A percentile compares a stretch with the other conserved stretches of the same genome.
phyloP scores from a whole-genome alignment of 768 basidiomycete genomes.

The Holtermanniella nyarrowii region DNA sequence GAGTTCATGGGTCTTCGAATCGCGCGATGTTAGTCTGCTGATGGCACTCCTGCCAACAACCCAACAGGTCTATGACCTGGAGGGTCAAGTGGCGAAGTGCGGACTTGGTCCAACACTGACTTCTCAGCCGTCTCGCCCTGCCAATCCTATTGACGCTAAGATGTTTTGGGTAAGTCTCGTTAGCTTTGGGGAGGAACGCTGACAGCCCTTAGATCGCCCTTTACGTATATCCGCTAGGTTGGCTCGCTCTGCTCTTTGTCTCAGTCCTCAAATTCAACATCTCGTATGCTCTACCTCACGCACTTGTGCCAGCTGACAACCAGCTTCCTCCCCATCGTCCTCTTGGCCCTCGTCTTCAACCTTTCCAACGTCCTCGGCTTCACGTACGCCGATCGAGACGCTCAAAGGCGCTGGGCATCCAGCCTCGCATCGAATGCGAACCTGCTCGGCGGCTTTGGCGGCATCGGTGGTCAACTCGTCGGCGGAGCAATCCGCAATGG shows the following conservation, averaged over 20 bases:
- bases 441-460: conserved; percentile 57
- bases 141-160: conserved; percentile 77
- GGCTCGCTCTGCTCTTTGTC: conserved; percentile 76
- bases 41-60: background rate
- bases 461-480: conserved; percentile 74
- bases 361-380: conserved; percentile 91
- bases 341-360: conserved; percentile 92
- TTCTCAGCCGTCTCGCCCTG: conserved; percentile 68
- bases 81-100: too few relatives aligned
- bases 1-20: conserved; percentile 95
- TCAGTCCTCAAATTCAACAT: conserved; percentile 80
- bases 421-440: conserved; percentile 59
- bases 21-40: conserved; percentile 64
- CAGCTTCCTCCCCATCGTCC: conserved; percentile 89
- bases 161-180: conserved; percentile 74
- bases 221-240: conserved; percentile 78
- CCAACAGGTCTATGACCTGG: background rate
- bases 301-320: conserved; percentile 3
- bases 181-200: too few relatives aligned
- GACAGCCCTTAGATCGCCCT: conserved; percentile 57
- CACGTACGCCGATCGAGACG: conserved; percentile 63
- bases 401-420: conserved; percentile 83
- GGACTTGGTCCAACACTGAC: too few relatives aligned
- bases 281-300: conserved; percentile 50
- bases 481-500: conserved; percentile 72